Evolutionary conservation across 768 basidiomycete genomes (phyloP).

Genomic region (Termitomyces sp.): DNA sequence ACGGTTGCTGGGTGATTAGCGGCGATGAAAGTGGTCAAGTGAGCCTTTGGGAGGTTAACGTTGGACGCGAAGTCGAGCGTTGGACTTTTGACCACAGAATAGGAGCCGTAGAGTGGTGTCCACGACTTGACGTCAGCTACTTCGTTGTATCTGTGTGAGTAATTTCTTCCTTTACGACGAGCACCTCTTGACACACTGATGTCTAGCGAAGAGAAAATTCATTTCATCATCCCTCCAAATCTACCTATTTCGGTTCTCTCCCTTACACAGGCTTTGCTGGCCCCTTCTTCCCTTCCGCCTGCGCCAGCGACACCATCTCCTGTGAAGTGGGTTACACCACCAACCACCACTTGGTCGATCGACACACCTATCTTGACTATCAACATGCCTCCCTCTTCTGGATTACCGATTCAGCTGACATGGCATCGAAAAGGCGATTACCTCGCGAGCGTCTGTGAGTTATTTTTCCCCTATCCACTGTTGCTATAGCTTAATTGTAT

Average conservation of each 20-base stretch:
- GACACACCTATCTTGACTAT: slow-evolving; percentile 58
- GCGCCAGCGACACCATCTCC: slow-evolving; percentile 50
- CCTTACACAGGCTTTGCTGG: slow-evolving; percentile 57
- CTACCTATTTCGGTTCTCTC: slow-evolving; percentile 52
- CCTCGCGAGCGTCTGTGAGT: slow-evolving; percentile 90
- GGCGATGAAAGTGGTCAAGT: slow-evolving; percentile 88
- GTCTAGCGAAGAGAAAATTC: slow-evolving; percentile 71
- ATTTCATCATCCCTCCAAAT: slow-evolving; percentile 79
- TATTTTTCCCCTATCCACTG: slow-evolving; percentile 2
- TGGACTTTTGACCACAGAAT: slow-evolving; percentile 83
- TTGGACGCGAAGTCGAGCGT: slow-evolving; percentile 82
- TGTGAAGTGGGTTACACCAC: slow-evolving; percentile 62
- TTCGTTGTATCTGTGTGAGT: slow-evolving; percentile 79
- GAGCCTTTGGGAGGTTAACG: slow-evolving; percentile 86
- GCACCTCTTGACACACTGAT: slow-evolving; percentile 5
- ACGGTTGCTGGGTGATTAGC: slow-evolving; percentile 87
- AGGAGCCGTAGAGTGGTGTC: slow-evolving; percentile 90
- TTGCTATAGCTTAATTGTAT: slow-evolving; percentile 6
- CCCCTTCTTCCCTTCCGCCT: slow-evolving; percentile 60
- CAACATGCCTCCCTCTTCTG: slow-evolving; percentile 58
- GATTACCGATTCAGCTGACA: slow-evolving; percentile 70
- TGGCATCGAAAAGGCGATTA: slow-evolving; percentile 98
- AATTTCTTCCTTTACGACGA: slow-evolving; percentile 1
- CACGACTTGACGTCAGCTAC: slow-evolving; percentile 73
- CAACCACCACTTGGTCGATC: slow-evolving; percentile 39